These are phyloP conservation scores for Lichenothelia convexa DNA, from an alignment of 495 filamentous ascomycete species.

Conservation along the genomic window DNA sequence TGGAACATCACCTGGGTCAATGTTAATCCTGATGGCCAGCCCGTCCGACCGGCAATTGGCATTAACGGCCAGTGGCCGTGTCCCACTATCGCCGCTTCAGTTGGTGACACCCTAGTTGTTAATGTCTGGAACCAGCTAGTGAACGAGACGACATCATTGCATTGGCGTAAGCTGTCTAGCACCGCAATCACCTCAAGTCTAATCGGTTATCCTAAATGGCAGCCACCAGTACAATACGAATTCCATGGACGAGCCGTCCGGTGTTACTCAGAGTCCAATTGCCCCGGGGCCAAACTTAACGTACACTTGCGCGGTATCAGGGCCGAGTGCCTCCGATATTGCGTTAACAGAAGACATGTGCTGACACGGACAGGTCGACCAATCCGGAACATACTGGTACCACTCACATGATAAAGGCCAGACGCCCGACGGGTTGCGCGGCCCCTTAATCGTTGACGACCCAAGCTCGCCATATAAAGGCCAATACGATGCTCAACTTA, in stretches of 20 bases:
- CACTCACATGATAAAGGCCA: constrained; percentile 18
- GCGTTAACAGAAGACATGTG: too few species aligned
- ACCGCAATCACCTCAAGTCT: too few species aligned
- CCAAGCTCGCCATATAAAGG: constrained; percentile 23
- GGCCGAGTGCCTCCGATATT: too few species aligned
- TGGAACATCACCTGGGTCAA: too few species aligned
- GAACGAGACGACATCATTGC: constrained; percentile 9
- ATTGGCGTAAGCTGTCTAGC: too few species aligned
- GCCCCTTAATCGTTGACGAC: constrained; percentile 36
- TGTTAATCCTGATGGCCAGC: too few species aligned
- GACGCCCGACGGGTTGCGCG: constrained; percentile 33
- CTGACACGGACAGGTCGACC: constrained; percentile 1
- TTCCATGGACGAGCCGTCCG: constrained; percentile 13
- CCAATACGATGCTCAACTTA: constrained; percentile 27
- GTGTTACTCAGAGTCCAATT: constrained; percentile 15
- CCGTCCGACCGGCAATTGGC: constrained; percentile 19
- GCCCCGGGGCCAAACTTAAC: constrained; percentile 17
- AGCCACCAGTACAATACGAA: constrained; percentile 12
- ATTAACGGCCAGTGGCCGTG: constrained; percentile 13
- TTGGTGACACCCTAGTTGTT: constrained; percentile 12
- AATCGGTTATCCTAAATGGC: too few species aligned
- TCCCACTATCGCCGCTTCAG: constrained; percentile 11
- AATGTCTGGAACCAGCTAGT: constrained; percentile 8
- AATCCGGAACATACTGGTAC: constrained; percentile 22
- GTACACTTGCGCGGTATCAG: constrained; percentile 10